Evolutionary conservation across 164 flowering plant species (phyloP).

Genomic region (Vitis rotundifolia): DNA sequence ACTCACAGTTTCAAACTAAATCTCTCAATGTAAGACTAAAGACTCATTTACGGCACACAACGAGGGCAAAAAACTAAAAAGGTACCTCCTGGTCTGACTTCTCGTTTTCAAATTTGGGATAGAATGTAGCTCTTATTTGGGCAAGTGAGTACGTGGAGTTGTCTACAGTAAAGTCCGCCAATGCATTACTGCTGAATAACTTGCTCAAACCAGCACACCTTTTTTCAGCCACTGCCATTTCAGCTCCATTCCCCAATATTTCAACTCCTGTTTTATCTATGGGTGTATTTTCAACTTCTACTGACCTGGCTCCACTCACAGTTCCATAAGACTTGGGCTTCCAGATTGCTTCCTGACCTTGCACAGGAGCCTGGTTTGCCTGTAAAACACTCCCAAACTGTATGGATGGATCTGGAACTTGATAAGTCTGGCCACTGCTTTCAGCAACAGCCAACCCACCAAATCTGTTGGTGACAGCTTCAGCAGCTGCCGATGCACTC

Average conservation of each 20-base stretch:
- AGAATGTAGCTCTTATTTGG: conserved; percentile 90
- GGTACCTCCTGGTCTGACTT: conserved; percentile 96
- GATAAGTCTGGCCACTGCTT: conserved; percentile 15
- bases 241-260: conserved; percentile 14
- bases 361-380: conserved; percentile 24
- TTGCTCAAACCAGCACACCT: conserved; percentile 36
- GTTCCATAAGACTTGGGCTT: conserved; percentile 67
- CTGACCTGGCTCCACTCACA: conserved; percentile 30
- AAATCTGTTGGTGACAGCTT: conserved; percentile 32
- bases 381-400: conserved; percentile 31
- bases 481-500: conserved; percentile 19
- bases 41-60: neutral
- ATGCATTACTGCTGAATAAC: conserved; percentile 42
- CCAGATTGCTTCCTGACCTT: conserved; percentile 36
- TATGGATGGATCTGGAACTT: conserved; percentile 19
- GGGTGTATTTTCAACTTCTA: conserved; percentile 25
- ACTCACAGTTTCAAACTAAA: too few relatives aligned
- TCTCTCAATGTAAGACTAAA: too few relatives aligned
- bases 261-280: conserved; percentile 11
- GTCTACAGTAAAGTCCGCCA: conserved; percentile 66
- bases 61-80: neutral
- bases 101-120: conserved; percentile 98
- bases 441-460: conserved; percentile 33
- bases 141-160: conserved; percentile 58
- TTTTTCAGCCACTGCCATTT: conserved; percentile 21